Conservation (phyloP, 345 rosid genomes). For the Geranium rotundifolium region DNA sequence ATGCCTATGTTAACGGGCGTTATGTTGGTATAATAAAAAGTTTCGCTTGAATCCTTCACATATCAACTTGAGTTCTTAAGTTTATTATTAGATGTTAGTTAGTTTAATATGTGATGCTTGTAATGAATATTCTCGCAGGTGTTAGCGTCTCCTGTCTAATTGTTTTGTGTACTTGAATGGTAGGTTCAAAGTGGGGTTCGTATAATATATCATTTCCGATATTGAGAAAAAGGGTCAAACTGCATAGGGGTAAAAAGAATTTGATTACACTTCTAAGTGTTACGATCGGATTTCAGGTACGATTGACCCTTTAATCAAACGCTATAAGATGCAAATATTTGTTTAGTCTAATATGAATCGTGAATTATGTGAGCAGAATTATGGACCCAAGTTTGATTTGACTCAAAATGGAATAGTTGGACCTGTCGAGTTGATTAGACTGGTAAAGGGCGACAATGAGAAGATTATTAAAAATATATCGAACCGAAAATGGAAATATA, state of each 20-base stretch:
- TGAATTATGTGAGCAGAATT: slow-evolving; percentile 18
- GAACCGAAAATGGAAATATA: slow-evolving; percentile 40
- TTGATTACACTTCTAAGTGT: slow-evolving; percentile 38
- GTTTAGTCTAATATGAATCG: background rate
- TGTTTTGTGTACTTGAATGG: background rate
- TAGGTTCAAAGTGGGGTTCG: slow-evolving; percentile 32
- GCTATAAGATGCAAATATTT: too few relatives aligned
- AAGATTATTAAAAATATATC: slow-evolving; percentile 33
- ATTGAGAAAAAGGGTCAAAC: slow-evolving; percentile 22
- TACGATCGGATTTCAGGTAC: slow-evolving; percentile 50
- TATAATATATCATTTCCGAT: slow-evolving; percentile 22
- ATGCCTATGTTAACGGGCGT: slow-evolving; percentile 45
- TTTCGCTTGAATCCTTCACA: too few relatives aligned
- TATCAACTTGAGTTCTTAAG: background rate
- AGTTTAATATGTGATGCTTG: too few relatives aligned
- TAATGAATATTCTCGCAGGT: too few relatives aligned
- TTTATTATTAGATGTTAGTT: too few relatives aligned
- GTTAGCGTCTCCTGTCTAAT: background rate
- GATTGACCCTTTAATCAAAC: too few relatives aligned
- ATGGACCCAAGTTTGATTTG: slow-evolving; percentile 22
- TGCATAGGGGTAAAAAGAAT: slow-evolving; percentile 29
- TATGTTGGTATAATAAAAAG: slow-evolving; percentile 30
- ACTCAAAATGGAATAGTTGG: slow-evolving; percentile 20
- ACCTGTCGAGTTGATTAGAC: slow-evolving; percentile 19
- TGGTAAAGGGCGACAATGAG: slow-evolving; percentile 23